Percentiles rank a stretch among this genome's conserved stretches.
These are phyloP conservation scores for Dipodascus albidus DNA, from an alignment of 805 yeast genomes.

Conservation along the genomic window DNA sequence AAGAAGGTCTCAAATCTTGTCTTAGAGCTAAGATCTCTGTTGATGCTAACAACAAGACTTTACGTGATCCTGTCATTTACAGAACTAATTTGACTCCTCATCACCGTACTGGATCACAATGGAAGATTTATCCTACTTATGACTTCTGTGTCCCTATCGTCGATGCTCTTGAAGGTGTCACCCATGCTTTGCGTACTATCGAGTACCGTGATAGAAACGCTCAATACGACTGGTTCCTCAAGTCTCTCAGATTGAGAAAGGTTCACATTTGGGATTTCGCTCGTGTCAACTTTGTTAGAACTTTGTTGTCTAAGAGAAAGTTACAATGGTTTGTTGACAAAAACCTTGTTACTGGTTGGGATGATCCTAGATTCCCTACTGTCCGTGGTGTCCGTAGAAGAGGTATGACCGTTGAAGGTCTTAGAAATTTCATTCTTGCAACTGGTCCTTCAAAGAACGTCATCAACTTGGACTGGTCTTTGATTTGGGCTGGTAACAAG, in stretches of 20 bases:
- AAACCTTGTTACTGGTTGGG: slow-evolving; percentile 84
- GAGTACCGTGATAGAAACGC: slow-evolving; percentile 99
- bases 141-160: slow-evolving; percentile 98
- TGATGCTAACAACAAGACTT: slow-evolving; percentile 81
- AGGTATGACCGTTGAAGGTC: slow-evolving; percentile 98
- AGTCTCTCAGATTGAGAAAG: slow-evolving; percentile 71
- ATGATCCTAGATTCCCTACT: slow-evolving; percentile 99
- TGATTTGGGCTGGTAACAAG: slow-evolving; percentile 96
- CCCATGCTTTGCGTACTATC: slow-evolving; percentile 94
- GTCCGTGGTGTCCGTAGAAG: slow-evolving; percentile 99
- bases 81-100: slow-evolving; percentile 96
- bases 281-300: slow-evolving; percentile 92
- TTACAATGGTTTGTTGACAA: slow-evolving; percentile 98
- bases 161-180: slow-evolving; percentile 92
- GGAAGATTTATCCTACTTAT: slow-evolving; percentile 98
- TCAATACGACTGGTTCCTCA: slow-evolving; percentile 93
- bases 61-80: slow-evolving; percentile 97
- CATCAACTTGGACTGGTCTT: slow-evolving; percentile 93
- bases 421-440: slow-evolving; percentile 81
- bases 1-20: slow-evolving; percentile 83
- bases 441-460: slow-evolving; percentile 98
- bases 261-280: slow-evolving; percentile 98
- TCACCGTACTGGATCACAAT: slow-evolving; percentile 82
- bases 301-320: slow-evolving; percentile 92
- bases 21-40: slow-evolving; percentile 94